phyloP scores from a whole-genome alignment of 2,329 filamentous ascomycete genomes.

The Ophiostoma ips region DNA sequence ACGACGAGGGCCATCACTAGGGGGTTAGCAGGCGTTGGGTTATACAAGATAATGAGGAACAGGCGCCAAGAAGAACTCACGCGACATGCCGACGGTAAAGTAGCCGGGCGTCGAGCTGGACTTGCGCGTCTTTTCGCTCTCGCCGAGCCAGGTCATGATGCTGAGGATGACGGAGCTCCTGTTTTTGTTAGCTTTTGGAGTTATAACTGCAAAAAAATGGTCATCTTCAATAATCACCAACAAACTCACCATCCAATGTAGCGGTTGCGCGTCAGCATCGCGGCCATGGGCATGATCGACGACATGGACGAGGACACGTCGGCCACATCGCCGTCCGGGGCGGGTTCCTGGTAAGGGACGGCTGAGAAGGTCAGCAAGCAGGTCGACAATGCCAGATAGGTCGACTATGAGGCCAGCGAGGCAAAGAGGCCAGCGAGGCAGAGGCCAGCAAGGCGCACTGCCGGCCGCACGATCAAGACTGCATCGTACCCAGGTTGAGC shows the following conservation, averaged over 20 bases:
- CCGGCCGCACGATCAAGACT: too few relatives aligned
- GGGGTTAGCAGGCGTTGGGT: background rate
- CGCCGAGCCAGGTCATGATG: conserved; percentile 63
- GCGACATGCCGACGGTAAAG: conserved; percentile 24
- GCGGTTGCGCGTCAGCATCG: conserved; percentile 86
- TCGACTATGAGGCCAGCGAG: too few relatives aligned
- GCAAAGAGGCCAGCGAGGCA: too few relatives aligned
- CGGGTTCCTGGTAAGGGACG: conserved; percentile 74
- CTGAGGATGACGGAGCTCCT: conserved; percentile 63
- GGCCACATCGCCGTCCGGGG: conserved; percentile 44
- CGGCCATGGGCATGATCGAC: conserved; percentile 86
- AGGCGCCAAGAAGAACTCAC: conserved; percentile 13
- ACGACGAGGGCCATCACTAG: conserved; percentile 24
- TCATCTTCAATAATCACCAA: too few relatives aligned
- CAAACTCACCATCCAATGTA: conserved; percentile 53
- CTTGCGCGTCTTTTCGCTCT: conserved; percentile 54
- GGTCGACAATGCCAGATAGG: too few relatives aligned
- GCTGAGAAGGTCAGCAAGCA: conserved; percentile 45
- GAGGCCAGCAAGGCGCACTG: too few relatives aligned
- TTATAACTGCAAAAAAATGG: too few relatives aligned
- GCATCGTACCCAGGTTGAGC: conserved; percentile 12
- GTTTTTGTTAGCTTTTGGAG: conserved; percentile 4
- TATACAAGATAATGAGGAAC: background rate
- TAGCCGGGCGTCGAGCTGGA: conserved; percentile 48
- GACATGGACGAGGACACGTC: conserved; percentile 60